These are phyloP conservation scores for Litsea cubeba DNA, from an alignment of 164 flowering plant species.

Conservation along the genomic window DNA sequence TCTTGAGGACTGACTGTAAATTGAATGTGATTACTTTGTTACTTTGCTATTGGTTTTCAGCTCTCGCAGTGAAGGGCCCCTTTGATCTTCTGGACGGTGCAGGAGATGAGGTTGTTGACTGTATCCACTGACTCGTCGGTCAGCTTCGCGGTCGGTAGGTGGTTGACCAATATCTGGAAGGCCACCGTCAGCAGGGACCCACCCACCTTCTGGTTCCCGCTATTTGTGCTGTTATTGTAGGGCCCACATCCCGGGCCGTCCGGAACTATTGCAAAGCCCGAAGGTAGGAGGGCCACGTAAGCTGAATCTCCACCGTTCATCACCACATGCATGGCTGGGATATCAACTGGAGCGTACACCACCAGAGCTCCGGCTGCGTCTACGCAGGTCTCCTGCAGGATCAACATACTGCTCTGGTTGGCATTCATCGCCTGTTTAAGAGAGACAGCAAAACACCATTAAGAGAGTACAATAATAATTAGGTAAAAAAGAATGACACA, in stretches of 20 bases:
- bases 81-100: constrained; percentile 95
- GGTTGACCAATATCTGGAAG: constrained; percentile 88
- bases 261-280: constrained; percentile 83
- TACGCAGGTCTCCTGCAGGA: constrained; percentile 87
- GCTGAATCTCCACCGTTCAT: constrained; percentile 99
- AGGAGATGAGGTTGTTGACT: constrained; percentile 87
- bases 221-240: constrained; percentile 1
- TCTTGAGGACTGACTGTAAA: too few species aligned
- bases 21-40: not conserved
- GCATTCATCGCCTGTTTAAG: constrained; percentile 69
- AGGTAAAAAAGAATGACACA: not conserved
- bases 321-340: constrained; percentile 92
- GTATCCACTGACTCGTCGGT: constrained; percentile 97
- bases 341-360: constrained; percentile 98
- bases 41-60: constrained; percentile 10
- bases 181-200: constrained; percentile 93
- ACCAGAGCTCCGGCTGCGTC: constrained; percentile 88
- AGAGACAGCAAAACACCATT: not conserved
- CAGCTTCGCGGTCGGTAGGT: constrained; percentile 87
- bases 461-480: too few species aligned
- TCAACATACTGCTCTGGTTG: constrained; percentile 90
- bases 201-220: constrained; percentile 23
- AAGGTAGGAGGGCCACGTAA: constrained; percentile 87
- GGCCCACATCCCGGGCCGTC: constrained; percentile 38
- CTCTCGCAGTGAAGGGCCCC: constrained; percentile 84